A percentile compares a stretch with the other conserved stretches of the same genome.
phyloP scores from a whole-genome alignment of 225 moss, liverwort and hornwort species.

The Straminergon stramineum region DNA sequence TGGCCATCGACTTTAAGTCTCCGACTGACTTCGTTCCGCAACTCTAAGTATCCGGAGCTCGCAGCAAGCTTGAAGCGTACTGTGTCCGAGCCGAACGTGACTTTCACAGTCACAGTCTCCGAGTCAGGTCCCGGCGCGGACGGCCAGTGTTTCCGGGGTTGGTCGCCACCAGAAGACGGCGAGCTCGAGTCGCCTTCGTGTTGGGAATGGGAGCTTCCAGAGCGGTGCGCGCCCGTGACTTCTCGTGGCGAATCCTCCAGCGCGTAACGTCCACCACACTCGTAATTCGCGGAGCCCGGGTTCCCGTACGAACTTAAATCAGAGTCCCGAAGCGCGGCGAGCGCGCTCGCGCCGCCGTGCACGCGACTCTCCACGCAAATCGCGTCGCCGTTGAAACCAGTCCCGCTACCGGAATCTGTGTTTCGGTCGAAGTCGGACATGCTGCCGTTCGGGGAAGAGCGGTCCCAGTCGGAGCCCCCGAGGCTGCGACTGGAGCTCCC shows the following conservation, averaged over 20 bases:
- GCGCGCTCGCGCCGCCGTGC: conserved; percentile 79
- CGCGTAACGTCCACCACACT: not conserved
- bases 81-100: conserved; percentile 70
- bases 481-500: conserved; percentile 7
- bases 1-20: conserved; percentile 46
- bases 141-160: conserved; percentile 32
- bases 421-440: conserved; percentile 19
- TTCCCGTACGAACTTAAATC: conserved; percentile 25
- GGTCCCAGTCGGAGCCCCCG: conserved; percentile 27
- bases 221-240: conserved; percentile 40
- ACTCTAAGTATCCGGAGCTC: conserved; percentile 40
- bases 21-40: conserved; percentile 65
- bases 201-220: conserved; percentile 50
- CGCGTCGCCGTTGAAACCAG: conserved; percentile 19
- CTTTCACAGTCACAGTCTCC: conserved; percentile 60
- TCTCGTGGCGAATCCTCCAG: conserved; percentile 40
- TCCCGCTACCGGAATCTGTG: conserved; percentile 31
- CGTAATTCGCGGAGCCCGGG: conserved; percentile 24
- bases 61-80: conserved; percentile 73
- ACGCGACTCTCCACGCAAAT: conserved; percentile 72
- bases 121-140: conserved; percentile 9
- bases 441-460: conserved; percentile 22
- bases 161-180: conserved; percentile 59
- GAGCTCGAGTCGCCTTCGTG: conserved; percentile 63
- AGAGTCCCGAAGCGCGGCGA: conserved; percentile 62